phyloP scores from a whole-genome alignment of 495 filamentous ascomycete species.

The Tuber calosporum region DNA sequence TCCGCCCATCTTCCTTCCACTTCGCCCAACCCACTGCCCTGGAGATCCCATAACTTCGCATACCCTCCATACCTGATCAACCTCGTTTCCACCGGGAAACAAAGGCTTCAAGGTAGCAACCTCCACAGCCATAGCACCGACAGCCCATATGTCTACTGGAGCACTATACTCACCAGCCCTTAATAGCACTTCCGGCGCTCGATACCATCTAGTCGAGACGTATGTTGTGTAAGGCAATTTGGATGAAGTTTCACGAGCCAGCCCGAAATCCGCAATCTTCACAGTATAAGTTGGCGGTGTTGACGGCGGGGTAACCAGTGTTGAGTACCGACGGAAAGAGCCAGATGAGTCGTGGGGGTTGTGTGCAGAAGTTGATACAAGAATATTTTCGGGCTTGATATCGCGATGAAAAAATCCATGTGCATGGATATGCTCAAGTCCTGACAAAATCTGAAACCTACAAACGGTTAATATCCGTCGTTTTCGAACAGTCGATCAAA shows the following conservation, averaged over 20 bases:
- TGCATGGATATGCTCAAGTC: conserved; percentile 93
- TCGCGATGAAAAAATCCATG: conserved; percentile 98
- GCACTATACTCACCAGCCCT: conserved; percentile 95
- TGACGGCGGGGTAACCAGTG: conserved; percentile 85
- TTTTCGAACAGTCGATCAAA: conserved; percentile 7
- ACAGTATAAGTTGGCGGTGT: conserved; percentile 91
- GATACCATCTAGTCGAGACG: conserved; percentile 97
- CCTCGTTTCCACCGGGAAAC: conserved; percentile 96
- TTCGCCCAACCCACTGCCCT: conserved; percentile 93
- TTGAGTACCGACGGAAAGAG: conserved; percentile 84
- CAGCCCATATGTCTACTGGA: conserved; percentile 96
- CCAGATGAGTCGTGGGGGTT: conserved; percentile 63
- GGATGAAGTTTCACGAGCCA: conserved; percentile 95
- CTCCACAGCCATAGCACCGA: conserved; percentile 99
- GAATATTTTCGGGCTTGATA: conserved; percentile 98
- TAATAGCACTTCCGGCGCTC: conserved; percentile 89
- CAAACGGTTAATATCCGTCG: conserved; percentile 15
- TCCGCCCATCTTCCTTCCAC: conserved; percentile 77
- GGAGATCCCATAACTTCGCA: conserved; percentile 99
- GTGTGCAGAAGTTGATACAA: conserved; percentile 83
- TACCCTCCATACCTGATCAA: conserved; percentile 97
- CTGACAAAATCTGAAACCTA: conserved; percentile 83
- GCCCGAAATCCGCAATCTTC: conserved; percentile 97
- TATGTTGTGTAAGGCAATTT: conserved; percentile 97
- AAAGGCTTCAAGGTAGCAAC: conserved; percentile 94